Evolutionary conservation across 768 basidiomycete species (phyloP), one percentile per base, ranked within the genome.

Genomic region (Kwoniella sp.): DNA sequence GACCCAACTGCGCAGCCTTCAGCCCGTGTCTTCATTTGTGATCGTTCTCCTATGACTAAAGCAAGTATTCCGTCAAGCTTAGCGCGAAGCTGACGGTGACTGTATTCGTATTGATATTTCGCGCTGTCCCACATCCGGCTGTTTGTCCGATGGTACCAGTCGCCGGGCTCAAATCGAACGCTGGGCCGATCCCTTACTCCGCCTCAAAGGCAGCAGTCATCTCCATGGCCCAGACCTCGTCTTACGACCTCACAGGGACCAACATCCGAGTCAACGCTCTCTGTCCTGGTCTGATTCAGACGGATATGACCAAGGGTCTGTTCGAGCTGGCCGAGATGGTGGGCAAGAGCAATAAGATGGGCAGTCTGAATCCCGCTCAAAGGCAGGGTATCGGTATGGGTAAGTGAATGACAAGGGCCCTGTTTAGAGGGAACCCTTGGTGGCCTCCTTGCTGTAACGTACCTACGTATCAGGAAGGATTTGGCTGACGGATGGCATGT

Each of bases 161-260:
- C 34, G 63, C 72, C 53, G 67, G 61, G 55, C 62, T 67, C 20
- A 63, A 58, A 54, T 69, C 69, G 71, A 71, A 81, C 55, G 61
- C 66, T 48, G 53, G 68, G 22, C 66, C 55, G 50, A 60, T 79
- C 38, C 65, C 69, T 89, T 93, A 95, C 73, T 93, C 91, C 72
- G 92, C 92, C 57, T 91, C 90, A 72, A 96, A 96, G 83, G 90
- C 93, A 31, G 92, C 92, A 12, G 93, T 96, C 25, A 92, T 92
- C 78, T 91, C 88, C 51, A 87, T 95, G 71, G 93, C 92, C 8
- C 86, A 91, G 75, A 93, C 90, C 3, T 84, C 87, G 12, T 86
- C 87, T 4, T 91, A 89, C 78, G 90, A 92, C 79, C 85, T 95
- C 25, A 85, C 88, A 69, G 89, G 85, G 76, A 88, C 87, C 0